Conservation (phyloP, 1,139 yeast genomes). For the Saccharomyces hybrid region DNA sequence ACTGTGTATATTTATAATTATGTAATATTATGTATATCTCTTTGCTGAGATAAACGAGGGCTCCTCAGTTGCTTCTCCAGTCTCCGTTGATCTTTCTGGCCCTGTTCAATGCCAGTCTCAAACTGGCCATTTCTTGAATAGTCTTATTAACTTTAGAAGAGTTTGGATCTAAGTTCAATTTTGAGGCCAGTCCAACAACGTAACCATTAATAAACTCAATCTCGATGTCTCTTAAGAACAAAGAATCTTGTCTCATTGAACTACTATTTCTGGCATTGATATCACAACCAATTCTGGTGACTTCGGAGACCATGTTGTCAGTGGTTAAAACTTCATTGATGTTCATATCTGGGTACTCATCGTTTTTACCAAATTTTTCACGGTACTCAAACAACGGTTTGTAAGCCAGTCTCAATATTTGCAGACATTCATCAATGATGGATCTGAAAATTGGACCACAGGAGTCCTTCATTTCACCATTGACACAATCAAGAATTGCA, state of each 20-base stretch:
- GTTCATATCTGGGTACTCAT: conserved; percentile 19
- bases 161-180: conserved; percentile 22
- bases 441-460: conserved; percentile 37
- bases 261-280: conserved; percentile 56
- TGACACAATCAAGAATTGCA: conserved; percentile 63
- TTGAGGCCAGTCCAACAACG: conserved; percentile 43
- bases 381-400: conserved; percentile 28
- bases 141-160: conserved; percentile 29
- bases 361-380: conserved; percentile 27
- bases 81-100: conserved; percentile 14
- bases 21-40: neutral
- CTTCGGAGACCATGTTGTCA: conserved; percentile 37
- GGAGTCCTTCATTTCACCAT: conserved; percentile 56
- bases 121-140: conserved; percentile 30
- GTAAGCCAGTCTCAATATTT: conserved; percentile 33
- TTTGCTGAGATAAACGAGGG: neutral
- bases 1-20: neutral
- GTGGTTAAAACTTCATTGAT: conserved; percentile 35
- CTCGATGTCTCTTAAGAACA: conserved; percentile 58
- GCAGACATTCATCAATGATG: conserved; percentile 45
- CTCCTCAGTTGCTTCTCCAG: conserved; percentile 6
- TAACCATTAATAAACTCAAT: conserved; percentile 76
- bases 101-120: conserved; percentile 28
- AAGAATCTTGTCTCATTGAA: conserved; percentile 82
- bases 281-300: conserved; percentile 42